Conservation (phyloP, 2,329 filamentous ascomycete species). For the Alternaria gaisen region DNA sequence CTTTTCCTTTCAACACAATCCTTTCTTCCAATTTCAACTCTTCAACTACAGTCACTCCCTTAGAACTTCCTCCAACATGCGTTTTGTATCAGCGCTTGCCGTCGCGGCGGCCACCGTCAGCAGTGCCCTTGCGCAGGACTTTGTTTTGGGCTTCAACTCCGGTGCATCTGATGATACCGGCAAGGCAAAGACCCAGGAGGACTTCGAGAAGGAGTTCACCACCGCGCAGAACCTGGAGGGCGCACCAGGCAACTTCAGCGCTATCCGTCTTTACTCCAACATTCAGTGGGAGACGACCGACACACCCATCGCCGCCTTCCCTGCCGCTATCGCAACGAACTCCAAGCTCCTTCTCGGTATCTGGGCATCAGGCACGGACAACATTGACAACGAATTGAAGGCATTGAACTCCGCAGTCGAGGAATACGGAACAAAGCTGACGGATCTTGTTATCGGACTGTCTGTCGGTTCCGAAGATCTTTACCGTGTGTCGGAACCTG, state of each 20-base stretch:
- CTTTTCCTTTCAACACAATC: background rate
- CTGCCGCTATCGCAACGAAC: constrained; percentile 46
- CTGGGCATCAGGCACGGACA: constrained; percentile 63
- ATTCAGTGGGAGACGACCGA: constrained; percentile 71
- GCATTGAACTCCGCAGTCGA: constrained; percentile 44
- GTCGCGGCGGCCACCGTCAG: constrained; percentile 35
- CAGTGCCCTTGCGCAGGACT: constrained; percentile 32
- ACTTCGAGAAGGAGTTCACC: constrained; percentile 76
- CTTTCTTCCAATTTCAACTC: constrained; percentile 1
- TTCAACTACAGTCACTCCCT: constrained; percentile 25
- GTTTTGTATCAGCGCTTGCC: constrained; percentile 30
- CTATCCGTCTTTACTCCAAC: constrained; percentile 76
- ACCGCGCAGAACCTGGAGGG: constrained; percentile 69
- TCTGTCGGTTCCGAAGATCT: constrained; percentile 57
- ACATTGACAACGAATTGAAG: constrained; percentile 47
- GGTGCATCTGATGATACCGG: constrained; percentile 42
- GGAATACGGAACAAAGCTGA: constrained; percentile 60
- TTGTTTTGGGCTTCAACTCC: constrained; percentile 47
- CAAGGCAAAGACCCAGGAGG: constrained; percentile 64
- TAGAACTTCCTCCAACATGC: constrained; percentile 24
- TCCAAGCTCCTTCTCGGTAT: constrained; percentile 50
- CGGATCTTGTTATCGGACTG: constrained; percentile 51
- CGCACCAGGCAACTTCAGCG: constrained; percentile 71
- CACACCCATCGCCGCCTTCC: constrained; percentile 65
- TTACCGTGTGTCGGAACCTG: constrained; percentile 75